Base-by-base conservation (phyloP, 2,329 filamentous ascomycete genomes). In the Epichloe typhina region DNA sequence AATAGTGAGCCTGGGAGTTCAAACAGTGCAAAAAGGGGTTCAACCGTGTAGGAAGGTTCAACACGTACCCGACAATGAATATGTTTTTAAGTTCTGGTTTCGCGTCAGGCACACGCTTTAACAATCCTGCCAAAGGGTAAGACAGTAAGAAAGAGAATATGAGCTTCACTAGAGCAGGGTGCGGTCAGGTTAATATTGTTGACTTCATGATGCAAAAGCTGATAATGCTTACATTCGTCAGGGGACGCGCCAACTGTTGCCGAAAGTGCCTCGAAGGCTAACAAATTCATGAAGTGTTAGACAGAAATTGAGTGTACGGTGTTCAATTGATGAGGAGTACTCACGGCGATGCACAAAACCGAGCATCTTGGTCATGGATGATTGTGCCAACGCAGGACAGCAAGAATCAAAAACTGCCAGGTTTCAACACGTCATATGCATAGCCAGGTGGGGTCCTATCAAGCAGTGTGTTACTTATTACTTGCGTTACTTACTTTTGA, bases 111-210 rank as follows among this genome's bases (percentile, higher is more conserved):
- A 98, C 77, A 49, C 93, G 80, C 68, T 98, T 98, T 8, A 98
- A 76, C 26, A 95, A 66, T 23, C 78, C 93, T 46, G 93, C 88
- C 50, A 98, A 76, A 2, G 93, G 93, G 63, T 95, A 98, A 11
- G 93, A 97, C 39, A 95, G 68, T 46, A 98, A 75, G 66, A 97
- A 95, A 6, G 87, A 88, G 64, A 83, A 83, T 60, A 96, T 84
- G 59, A 97, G 84, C 67, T 98, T 98, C 59, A 98, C 90, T 96
- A 59, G 52, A 33, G 13, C 11, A 23, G 9, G 46, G n/a, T 9
- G 9, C 5, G 15, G 23, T 43, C 42, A 49, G 52, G 42, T 33
- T 38, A 19, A 41, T 36, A 26, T 33, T 21, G 17, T 31, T 12
- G 12, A 35, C 17, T 17, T 15, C 12, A 37, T 26, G 43, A 15